Percentiles rank a stretch among this genome's conserved stretches.
phyloP scores from a whole-genome alignment of 2,329 filamentous ascomycete species.

The Xylaria polymorpha region DNA sequence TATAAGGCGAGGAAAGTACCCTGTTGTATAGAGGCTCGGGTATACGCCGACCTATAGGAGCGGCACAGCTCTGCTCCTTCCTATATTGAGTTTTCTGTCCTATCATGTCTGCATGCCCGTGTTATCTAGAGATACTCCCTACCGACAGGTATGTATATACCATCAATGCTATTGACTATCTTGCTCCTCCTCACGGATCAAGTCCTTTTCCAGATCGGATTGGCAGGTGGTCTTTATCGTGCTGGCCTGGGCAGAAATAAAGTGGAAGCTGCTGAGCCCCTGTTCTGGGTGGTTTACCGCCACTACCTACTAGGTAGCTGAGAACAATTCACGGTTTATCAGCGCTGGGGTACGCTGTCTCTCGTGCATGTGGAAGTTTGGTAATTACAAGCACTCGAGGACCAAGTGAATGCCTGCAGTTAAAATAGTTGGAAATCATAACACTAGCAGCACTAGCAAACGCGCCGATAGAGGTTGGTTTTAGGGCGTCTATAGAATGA shows the following conservation, averaged over 20 bases:
- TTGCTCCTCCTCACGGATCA: no score
- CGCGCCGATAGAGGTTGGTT: not conserved
- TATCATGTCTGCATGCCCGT: not conserved
- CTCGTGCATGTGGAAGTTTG: not conserved
- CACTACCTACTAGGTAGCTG: not conserved
- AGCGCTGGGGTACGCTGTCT: not conserved
- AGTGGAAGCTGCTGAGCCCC: not conserved
- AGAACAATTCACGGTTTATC: not conserved
- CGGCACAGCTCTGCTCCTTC: conserved; percentile 15
- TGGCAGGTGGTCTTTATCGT: not conserved
- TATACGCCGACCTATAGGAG: not conserved
- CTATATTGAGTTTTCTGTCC: conserved; percentile 3
- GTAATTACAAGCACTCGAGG: conserved; percentile 1
- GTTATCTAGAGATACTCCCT: not conserved
- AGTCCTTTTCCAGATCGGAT: not conserved
- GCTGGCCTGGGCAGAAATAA: not conserved
- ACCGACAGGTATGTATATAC: no score
- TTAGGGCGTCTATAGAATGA: conserved; percentile 2
- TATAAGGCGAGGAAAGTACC: conserved; percentile 15
- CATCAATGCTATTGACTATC: no score
- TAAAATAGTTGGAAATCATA: not conserved
- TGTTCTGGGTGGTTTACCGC: not conserved
- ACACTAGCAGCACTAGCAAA: conserved; percentile 8
- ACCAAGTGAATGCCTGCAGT: not conserved
- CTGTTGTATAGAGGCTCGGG: not conserved